A percentile compares a stretch with the other conserved stretches of the same genome.
These are phyloP conservation scores for Grosmannia clavigera DNA, from an alignment of 2,329 filamentous ascomycete species.

Conservation along the genomic window DNA sequence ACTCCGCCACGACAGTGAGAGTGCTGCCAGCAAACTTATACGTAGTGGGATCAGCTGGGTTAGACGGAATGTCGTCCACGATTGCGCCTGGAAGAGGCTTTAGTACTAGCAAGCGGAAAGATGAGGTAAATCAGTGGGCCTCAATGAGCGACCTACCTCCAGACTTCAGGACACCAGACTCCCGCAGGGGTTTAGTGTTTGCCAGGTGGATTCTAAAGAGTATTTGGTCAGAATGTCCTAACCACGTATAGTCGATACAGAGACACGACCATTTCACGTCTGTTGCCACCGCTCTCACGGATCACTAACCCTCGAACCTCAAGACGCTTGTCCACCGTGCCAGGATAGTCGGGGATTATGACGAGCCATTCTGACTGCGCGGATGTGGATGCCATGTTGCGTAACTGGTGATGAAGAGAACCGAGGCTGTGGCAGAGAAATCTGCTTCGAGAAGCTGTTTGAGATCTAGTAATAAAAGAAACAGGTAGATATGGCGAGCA, in stretches of 20 bases:
- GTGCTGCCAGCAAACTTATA: constrained; percentile 65
- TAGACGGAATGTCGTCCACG: constrained; percentile 51
- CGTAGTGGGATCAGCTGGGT: constrained; percentile 39
- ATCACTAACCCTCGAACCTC: constrained; percentile 42
- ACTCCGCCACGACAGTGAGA: constrained; percentile 53
- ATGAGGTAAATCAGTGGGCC: background rate
- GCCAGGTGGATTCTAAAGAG: constrained; percentile 38
- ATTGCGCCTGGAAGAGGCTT: constrained; percentile 41
- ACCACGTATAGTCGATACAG: background rate
- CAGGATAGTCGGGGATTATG: constrained; percentile 54
- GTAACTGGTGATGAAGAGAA: constrained; percentile 1
- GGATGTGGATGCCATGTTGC: constrained; percentile 18
- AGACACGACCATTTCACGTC: background rate
- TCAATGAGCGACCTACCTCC: constrained; percentile 39
- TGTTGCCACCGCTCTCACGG: background rate
- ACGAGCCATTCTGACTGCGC: constrained; percentile 52
- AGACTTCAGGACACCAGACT: constrained; percentile 47
- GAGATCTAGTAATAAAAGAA: background rate
- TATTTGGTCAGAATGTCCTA: background rate
- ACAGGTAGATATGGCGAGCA: background rate
- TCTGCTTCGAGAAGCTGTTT: background rate
- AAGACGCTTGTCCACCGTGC: constrained; percentile 45
- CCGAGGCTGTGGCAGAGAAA: background rate
- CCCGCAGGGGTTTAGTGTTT: constrained; percentile 36
- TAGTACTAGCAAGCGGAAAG: background rate